phyloP scores from a whole-genome alignment of 139 green algal species.

The Yamagishiella unicocca region DNA sequence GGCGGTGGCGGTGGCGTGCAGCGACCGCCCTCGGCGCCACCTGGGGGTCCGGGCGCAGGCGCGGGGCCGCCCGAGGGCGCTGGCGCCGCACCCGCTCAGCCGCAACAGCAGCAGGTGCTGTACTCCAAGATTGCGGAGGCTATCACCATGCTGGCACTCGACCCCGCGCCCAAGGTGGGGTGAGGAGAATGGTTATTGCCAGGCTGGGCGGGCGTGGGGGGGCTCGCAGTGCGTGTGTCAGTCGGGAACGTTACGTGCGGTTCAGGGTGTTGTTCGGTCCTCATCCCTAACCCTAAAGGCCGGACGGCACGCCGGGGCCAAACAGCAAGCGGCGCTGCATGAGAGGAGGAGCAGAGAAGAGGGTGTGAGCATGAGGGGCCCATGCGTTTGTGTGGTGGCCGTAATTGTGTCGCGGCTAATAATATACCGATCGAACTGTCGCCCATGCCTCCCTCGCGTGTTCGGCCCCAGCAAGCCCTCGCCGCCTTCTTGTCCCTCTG shows the following conservation, averaged over 20 bases:
- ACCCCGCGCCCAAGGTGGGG: constrained; percentile 71
- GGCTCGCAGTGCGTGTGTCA: not conserved
- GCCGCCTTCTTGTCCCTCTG: too few species aligned
- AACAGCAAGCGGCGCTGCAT: not conserved
- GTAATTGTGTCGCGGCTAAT: too few species aligned
- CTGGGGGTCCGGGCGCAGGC: not conserved
- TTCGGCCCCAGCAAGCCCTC: too few species aligned
- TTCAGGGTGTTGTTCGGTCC: not conserved
- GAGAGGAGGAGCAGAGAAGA: too few species aligned
- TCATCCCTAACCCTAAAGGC: not conserved
- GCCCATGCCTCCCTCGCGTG: too few species aligned
- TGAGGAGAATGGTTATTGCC: not conserved
- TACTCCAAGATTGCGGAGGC: constrained; percentile 60
- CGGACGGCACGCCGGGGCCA: too few species aligned
- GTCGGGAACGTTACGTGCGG: not conserved
- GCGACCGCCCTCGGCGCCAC: not conserved
- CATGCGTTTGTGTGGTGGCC: too few species aligned
- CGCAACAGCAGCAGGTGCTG: constrained; percentile 37
- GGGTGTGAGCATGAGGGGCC: too few species aligned
- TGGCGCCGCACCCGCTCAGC: constrained; percentile 16
- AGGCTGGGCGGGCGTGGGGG: not conserved
- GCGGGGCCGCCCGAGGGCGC: not conserved
- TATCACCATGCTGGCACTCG: constrained; percentile 79
- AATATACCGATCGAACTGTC: too few species aligned
- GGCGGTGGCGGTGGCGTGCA: not conserved